Evolutionary conservation across 305 asterid species (phyloP).

Genomic region (Fraxinus platypoda): DNA sequence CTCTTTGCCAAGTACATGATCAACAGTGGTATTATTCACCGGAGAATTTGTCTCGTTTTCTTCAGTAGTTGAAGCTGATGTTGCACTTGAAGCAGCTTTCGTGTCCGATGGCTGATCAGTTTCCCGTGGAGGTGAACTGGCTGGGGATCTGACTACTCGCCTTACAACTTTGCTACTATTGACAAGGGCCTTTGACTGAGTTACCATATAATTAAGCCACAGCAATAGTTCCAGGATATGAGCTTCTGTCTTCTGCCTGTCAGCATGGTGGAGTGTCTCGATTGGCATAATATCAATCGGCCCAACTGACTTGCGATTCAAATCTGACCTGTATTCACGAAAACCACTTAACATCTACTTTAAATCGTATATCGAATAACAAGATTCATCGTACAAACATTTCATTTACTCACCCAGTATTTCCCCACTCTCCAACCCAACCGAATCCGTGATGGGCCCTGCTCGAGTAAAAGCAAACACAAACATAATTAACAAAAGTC

Average conservation of each 20-base stretch:
- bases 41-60: slow-evolving; percentile 14
- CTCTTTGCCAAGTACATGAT: slow-evolving; percentile 17
- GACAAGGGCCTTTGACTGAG: slow-evolving; percentile 37
- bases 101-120: slow-evolving; percentile 16
- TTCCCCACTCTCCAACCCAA: slow-evolving; percentile 95
- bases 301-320: slow-evolving; percentile 40
- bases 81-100: slow-evolving; percentile 8
- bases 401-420: slow-evolving; percentile 57
- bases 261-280: slow-evolving; percentile 74
- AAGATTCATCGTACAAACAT: neutral
- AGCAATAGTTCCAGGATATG: slow-evolving; percentile 55
- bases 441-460: slow-evolving; percentile 92
- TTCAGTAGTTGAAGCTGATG: slow-evolving; percentile 17
- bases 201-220: slow-evolving; percentile 66
- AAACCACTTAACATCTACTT: slow-evolving; percentile 10
- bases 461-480: slow-evolving; percentile 6
- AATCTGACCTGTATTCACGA: slow-evolving; percentile 49
- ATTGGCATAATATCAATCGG: slow-evolving; percentile 54
- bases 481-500: slow-evolving; percentile 4
- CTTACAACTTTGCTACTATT: slow-evolving; percentile 20
- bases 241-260: slow-evolving; percentile 56
- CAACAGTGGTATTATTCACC: neutral
- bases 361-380: neutral
- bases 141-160: slow-evolving; percentile 18
- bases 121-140: slow-evolving; percentile 17